These are phyloP conservation scores for Cystobasidium ongulense DNA, from an alignment of 768 basidiomycete genomes.

Conservation along the genomic window DNA sequence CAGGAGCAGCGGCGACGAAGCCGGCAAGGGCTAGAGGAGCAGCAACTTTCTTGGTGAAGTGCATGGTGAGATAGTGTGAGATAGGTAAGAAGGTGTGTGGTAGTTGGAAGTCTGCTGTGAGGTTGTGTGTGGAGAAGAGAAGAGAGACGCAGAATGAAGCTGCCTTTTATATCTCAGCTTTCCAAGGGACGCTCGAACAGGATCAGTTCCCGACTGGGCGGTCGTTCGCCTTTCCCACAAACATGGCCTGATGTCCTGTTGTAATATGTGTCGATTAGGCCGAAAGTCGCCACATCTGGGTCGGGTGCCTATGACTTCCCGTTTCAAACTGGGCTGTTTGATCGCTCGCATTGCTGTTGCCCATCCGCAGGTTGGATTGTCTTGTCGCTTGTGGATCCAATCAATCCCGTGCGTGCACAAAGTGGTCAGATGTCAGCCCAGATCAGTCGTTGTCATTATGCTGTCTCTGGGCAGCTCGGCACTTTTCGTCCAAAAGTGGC, in stretches of 20 bases:
- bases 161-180: neutral
- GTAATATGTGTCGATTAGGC: neutral
- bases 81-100: neutral
- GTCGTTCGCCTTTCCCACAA: neutral
- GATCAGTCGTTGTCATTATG: neutral
- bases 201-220: neutral
- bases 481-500: neutral
- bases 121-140: neutral
- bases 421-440: neutral
- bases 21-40: slow-evolving; percentile 32
- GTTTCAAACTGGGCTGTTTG: neutral
- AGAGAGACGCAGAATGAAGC: neutral
- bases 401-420: too few relatives aligned
- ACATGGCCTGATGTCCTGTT: neutral
- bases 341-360: too few relatives aligned
- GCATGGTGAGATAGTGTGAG: slow-evolving; percentile 29
- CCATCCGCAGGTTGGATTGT: too few relatives aligned
- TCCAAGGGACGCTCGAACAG: neutral
- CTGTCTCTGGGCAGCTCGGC: neutral
- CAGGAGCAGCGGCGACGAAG: slow-evolving; percentile 24
- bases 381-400: too few relatives aligned
- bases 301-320: too few relatives aligned
- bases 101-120: neutral
- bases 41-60: slow-evolving; percentile 30
- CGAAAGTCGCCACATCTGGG: neutral